A percentile compares a stretch with the other conserved stretches of the same genome.
Conservation (phyloP, 208 protist species). For the Leishmania turanica region DNA sequence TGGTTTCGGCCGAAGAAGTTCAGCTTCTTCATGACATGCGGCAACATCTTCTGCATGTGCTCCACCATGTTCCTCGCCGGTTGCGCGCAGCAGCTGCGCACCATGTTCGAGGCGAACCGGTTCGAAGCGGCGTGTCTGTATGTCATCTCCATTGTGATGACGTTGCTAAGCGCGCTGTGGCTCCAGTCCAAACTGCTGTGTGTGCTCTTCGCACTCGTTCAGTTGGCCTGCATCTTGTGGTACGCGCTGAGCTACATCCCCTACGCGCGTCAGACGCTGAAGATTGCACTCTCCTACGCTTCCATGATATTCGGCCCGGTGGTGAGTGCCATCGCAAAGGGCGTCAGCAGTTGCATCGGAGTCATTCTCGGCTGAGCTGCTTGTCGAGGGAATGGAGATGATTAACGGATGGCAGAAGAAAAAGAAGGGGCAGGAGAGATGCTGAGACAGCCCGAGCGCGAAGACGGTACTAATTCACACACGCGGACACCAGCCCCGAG, state of each 20-base stretch:
- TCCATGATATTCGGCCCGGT: constrained; percentile 33
- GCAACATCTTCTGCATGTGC: constrained; percentile 83
- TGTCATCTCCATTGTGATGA: constrained; percentile 65
- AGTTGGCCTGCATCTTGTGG: constrained; percentile 80
- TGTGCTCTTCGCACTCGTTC: constrained; percentile 63
- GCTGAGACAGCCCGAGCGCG: not conserved
- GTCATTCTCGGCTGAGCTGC: constrained; percentile 11
- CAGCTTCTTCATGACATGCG: constrained; percentile 91
- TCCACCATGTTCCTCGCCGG: constrained; percentile 93
- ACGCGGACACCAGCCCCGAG: too few species aligned
- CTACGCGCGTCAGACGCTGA: constrained; percentile 72
- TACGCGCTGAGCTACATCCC: constrained; percentile 92
- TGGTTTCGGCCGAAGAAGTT: constrained; percentile 84
- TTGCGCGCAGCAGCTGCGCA: constrained; percentile 58
- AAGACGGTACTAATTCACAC: not conserved
- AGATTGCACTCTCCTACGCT: constrained; percentile 29
- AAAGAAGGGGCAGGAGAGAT: too few species aligned
- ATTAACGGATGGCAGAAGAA: not conserved
- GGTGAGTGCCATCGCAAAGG: constrained; percentile 29
- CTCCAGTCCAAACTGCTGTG: constrained; percentile 59
- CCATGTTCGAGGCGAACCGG: constrained; percentile 83
- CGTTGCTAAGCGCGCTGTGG: constrained; percentile 67
- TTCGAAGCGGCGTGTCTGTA: constrained; percentile 78
- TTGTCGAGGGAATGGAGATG: not conserved
- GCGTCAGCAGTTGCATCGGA: constrained; percentile 30